A percentile compares a stretch with the other conserved stretches of the same genome.
Evolutionary conservation across 768 basidiomycete genomes (phyloP).

Genomic region (Macrocybe gigantea): DNA sequence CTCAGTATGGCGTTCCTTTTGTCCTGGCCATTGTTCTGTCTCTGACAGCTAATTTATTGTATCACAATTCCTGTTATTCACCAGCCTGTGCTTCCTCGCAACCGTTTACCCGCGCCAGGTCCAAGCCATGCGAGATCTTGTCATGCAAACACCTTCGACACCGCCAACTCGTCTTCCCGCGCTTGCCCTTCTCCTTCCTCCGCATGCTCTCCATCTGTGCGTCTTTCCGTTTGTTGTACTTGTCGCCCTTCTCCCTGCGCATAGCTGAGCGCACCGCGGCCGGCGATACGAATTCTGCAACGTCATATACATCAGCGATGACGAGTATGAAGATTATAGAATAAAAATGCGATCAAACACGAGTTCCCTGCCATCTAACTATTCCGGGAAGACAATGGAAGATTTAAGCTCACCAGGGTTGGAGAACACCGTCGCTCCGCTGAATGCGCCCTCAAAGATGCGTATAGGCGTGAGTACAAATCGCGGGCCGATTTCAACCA

Average conservation of each 20-base stretch:
- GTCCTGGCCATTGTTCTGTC: no score
- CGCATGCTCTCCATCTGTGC: constrained; percentile 60
- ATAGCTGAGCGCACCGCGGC: constrained; percentile 67
- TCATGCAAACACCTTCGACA: constrained; percentile 88
- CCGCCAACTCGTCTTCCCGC: constrained; percentile 77
- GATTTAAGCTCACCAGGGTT: constrained; percentile 68
- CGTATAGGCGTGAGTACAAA: constrained; percentile 97
- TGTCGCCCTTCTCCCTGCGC: constrained; percentile 70
- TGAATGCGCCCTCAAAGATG: constrained; percentile 97
- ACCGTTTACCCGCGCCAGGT: background rate
- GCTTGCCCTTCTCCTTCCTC: constrained; percentile 58
- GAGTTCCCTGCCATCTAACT: background rate
- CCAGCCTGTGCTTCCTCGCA: no score
- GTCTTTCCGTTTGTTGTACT: constrained; percentile 79
- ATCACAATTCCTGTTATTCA: no score
- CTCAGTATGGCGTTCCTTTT: no score
- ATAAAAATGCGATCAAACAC: background rate
- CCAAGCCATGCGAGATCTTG: background rate
- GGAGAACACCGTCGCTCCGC: constrained; percentile 90
- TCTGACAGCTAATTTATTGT: no score
- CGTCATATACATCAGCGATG: background rate
- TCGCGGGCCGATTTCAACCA: constrained; percentile 95
- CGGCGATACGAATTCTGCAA: constrained; percentile 87
- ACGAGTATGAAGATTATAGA: background rate
- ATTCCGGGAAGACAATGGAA: constrained; percentile 10